Conservation (phyloP, 169 alveolate genomes). For the Plasmodium yoelii region DNA sequence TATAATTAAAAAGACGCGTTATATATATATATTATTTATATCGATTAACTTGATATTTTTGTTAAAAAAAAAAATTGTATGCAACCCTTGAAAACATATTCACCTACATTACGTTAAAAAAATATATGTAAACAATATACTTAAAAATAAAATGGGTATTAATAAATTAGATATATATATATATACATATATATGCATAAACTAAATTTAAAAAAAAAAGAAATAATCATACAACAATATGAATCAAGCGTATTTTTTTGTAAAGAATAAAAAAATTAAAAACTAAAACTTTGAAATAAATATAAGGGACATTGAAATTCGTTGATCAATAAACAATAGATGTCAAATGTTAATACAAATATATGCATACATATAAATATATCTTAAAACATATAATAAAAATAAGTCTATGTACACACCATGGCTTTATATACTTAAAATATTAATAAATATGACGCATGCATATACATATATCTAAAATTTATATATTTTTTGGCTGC, state of each 20-base stretch:
- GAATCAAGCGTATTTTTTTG: neutral
- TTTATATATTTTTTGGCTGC: no score
- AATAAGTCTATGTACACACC: neutral
- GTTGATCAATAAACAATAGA: neutral
- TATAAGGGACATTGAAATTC: neutral
- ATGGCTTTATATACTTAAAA: neutral
- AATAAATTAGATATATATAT: no score
- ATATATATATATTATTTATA: no score
- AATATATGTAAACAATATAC: no score
- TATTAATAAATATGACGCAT: neutral
- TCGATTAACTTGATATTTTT: no score
- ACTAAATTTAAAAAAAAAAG: no score
- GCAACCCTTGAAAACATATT: no score
- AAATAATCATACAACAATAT: neutral
- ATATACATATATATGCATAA: no score
- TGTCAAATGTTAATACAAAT: neutral
- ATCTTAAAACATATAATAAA: neutral
- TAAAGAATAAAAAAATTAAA: neutral
- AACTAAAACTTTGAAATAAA: neutral
- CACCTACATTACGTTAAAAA: no score
- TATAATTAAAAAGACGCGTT: no score
- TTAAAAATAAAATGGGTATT: no score
- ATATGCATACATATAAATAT: constrained; percentile 1
- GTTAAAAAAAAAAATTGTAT: no score
- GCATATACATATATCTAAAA: neutral